Percentiles rank a stretch among this genome's conserved stretches.
Conservation (phyloP, 352 stramenopile species). For the Pythium dissimile region DNA sequence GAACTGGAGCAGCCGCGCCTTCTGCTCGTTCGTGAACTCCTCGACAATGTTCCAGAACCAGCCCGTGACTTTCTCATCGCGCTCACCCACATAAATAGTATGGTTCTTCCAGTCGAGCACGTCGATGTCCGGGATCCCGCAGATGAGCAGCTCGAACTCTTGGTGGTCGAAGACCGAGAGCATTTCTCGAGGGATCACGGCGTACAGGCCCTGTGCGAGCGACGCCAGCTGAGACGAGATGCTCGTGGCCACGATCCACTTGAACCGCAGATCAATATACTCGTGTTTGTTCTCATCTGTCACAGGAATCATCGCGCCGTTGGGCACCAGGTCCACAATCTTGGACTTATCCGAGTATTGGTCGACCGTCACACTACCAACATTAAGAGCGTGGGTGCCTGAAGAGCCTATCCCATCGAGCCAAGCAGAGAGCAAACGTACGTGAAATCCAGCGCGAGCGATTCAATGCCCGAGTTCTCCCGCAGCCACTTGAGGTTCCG, state of each 20-base stretch:
- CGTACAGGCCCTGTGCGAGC: conserved; percentile 95
- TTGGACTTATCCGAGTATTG: conserved; percentile 72
- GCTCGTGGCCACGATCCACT: conserved; percentile 78
- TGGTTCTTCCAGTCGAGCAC: conserved; percentile 95
- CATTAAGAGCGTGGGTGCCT: background rate
- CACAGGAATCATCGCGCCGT: conserved; percentile 93
- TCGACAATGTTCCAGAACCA: conserved; percentile 98
- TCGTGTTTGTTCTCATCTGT: conserved; percentile 97
- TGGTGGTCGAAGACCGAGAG: conserved; percentile 95
- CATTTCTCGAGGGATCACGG: conserved; percentile 94
- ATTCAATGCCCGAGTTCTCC: conserved; percentile 78
- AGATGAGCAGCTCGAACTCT: conserved; percentile 98
- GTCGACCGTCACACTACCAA: conserved; percentile 60
- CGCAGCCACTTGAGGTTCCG: conserved; percentile 84
- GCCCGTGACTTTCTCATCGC: conserved; percentile 86
- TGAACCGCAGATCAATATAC: conserved; percentile 94
- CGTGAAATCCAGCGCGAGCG: conserved; percentile 79
- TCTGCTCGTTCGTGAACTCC: conserved; percentile 92
- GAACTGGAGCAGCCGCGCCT: conserved; percentile 96
- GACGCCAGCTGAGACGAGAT: conserved; percentile 90
- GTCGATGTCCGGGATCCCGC: conserved; percentile 97
- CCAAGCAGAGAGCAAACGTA: conserved; percentile 27
- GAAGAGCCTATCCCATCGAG: background rate
- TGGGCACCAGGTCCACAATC: conserved; percentile 93
- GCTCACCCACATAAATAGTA: conserved; percentile 93